A percentile compares a stretch with the other conserved stretches of the same genome.
phyloP scores from a whole-genome alignment of 495 filamentous ascomycete species.

The Daldinia grandis region DNA sequence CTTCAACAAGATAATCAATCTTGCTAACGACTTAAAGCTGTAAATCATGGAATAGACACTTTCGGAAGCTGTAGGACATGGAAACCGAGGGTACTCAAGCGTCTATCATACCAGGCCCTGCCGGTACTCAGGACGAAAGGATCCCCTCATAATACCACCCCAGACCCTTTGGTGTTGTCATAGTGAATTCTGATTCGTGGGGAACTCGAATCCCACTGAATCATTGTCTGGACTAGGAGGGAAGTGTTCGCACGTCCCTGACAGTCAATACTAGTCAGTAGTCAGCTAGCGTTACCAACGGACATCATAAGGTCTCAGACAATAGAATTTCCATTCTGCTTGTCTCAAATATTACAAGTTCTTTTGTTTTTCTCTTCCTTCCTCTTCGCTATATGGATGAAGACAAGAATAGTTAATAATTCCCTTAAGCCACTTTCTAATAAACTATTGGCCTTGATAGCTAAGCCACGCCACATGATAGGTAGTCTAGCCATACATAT shows the following conservation, averaged over 20 bases:
- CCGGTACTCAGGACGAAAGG: constrained; percentile 25
- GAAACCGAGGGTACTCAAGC: constrained; percentile 6
- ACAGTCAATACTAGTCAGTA: constrained; percentile 4
- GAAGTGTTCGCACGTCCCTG: constrained; percentile 22
- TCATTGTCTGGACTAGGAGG: constrained; percentile 30
- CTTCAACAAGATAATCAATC: constrained; percentile 10
- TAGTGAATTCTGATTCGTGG: constrained; percentile 27
- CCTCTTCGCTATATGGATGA: not conserved
- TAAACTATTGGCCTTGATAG: constrained; percentile 5
- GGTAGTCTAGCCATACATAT: constrained; percentile 15
- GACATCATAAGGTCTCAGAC: constrained; percentile 18
- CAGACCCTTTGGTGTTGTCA: constrained; percentile 22
- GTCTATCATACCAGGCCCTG: constrained; percentile 21
- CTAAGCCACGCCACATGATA: constrained; percentile 27
- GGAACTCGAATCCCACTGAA: constrained; percentile 20
- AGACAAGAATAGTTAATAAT: not conserved
- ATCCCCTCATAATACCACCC: constrained; percentile 35
- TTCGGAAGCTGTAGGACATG: not conserved
- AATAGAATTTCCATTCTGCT: constrained; percentile 4
- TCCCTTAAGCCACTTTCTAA: not conserved
- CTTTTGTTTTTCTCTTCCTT: constrained; percentile 19
- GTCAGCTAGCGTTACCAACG: constrained; percentile 20
- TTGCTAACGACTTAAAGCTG: not conserved
- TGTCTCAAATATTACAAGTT: constrained; percentile 23
- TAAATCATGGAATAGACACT: constrained; percentile 14